Evolutionary conservation across 257 asterid species (phyloP), one percentile per base, ranked within the genome.

Genomic region (Nicotiana attenuata): DNA sequence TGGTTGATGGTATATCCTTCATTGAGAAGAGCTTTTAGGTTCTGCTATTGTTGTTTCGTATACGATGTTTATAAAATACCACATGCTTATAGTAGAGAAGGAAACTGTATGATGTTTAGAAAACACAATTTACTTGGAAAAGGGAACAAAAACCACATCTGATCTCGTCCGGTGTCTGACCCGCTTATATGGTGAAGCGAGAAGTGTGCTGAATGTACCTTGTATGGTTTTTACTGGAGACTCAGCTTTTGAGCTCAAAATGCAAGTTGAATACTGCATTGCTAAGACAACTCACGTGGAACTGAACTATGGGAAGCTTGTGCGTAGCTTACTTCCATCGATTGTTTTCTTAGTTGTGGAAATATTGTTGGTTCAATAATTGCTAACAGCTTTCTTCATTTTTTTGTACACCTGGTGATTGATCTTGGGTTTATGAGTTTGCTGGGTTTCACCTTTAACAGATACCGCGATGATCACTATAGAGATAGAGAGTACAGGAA

Each of bases 381-480:
- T 5, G 14, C 13, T 1, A 3, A 69, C 57, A 69, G 5, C 31
- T 68, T 38, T 19, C 10, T 38, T 68, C 57, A 68, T n/a, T 68
- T 29, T 38, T n/a, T 5, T 69, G 11, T 69, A 20, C 77, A 10
- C 22, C 35, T 45, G 38, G 15, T 47, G 60, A 50, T 24, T 75
- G 45, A 24, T 73, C 61, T 73, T 71, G 24, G 63, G 60, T 22
- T 73, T n/a, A 47, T 22, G 41, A 47, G 3, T 73, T 28, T 64
- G 41, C 6, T 22, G 38, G 67, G n/a, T 66, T 81, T 67, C 47
- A 17, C 35, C 63, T 63, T 75, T 57, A 69, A 20, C 81, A 88
- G 91, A 71, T 79, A 81, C 80, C 83, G 75, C 1, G 88, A 88
- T 84, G 89, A 86, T 69, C 31, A 83, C 75, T 47, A 60, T 45